These are phyloP conservation scores for Monosporascus sp. DNA, from an alignment of 2,329 filamentous ascomycete species.

Conservation along the genomic window DNA sequence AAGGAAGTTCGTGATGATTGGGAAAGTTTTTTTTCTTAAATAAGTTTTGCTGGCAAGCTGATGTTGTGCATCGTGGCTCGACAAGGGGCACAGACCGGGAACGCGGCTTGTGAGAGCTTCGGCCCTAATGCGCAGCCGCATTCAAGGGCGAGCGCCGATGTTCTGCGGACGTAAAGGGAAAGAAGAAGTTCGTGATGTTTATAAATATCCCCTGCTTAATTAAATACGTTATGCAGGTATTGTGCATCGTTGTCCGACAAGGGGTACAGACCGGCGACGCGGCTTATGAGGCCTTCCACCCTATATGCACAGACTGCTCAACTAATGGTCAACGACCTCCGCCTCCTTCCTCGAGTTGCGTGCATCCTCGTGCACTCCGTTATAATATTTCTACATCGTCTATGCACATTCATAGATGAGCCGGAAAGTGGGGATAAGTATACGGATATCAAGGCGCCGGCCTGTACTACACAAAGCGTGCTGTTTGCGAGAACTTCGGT, in stretches of 20 bases:
- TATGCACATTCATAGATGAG: neutral
- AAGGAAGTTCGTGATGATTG: neutral
- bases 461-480: no score
- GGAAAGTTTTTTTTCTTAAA: neutral
- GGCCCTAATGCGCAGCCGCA: neutral
- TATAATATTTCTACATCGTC: no score
- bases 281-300: neutral
- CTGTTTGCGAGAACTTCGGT: no score
- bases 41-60: neutral
- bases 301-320: neutral
- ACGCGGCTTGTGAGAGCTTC: neutral
- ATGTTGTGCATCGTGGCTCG: neutral
- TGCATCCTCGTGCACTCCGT: no score
- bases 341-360: no score
- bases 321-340: no score
- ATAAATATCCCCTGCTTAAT: neutral
- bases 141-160: neutral
- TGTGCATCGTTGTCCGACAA: neutral
- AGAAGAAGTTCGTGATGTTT: neutral
- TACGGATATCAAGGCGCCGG: no score
- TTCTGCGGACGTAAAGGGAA: neutral
- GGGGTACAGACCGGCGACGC: neutral
- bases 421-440: no score
- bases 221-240: neutral
- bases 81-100: neutral